phyloP scores from a whole-genome alignment of 768 basidiomycete species.

The Strobilomyces echinocephalus region DNA sequence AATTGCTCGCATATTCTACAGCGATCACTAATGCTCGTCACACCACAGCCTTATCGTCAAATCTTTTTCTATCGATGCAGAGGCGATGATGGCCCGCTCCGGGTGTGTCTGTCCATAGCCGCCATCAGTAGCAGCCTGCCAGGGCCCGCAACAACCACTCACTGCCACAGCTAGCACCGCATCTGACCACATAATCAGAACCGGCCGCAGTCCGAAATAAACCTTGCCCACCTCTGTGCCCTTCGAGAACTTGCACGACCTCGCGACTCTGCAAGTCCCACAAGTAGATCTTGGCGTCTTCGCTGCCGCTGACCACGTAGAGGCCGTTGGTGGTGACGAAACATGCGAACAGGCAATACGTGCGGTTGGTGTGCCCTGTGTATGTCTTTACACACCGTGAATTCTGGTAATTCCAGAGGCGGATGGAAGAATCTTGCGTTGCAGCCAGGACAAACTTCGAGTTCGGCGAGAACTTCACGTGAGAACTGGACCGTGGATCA shows the following conservation, averaged over 20 bases:
- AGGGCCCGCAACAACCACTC: conserved; percentile 21
- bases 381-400: conserved; percentile 93
- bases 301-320: conserved; percentile 83
- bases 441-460: conserved; percentile 84
- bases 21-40: conserved; percentile 31
- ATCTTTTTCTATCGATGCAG: conserved; percentile 88
- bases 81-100: conserved; percentile 67
- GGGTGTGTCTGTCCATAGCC: conserved; percentile 64
- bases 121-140: not conserved
- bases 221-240: conserved; percentile 63
- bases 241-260: conserved; percentile 68
- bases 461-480: conserved; percentile 89
- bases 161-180: conserved; percentile 79
- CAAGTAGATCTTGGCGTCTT: conserved; percentile 82
- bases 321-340: conserved; percentile 56
- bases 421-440: conserved; percentile 91
- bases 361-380: conserved; percentile 79
- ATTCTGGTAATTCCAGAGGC: conserved; percentile 91
- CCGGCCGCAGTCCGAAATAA: not conserved
- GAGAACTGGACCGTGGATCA: conserved; percentile 49
- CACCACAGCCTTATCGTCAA: conserved; percentile 79
- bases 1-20: conserved; percentile 5
- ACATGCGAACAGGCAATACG: conserved; percentile 71
- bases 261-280: conserved; percentile 87
- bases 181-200: conserved; percentile 23